These are phyloP conservation scores for Phytophthora aleatoria DNA, from an alignment of 352 stramenopile genomes.

Conservation along the genomic window DNA sequence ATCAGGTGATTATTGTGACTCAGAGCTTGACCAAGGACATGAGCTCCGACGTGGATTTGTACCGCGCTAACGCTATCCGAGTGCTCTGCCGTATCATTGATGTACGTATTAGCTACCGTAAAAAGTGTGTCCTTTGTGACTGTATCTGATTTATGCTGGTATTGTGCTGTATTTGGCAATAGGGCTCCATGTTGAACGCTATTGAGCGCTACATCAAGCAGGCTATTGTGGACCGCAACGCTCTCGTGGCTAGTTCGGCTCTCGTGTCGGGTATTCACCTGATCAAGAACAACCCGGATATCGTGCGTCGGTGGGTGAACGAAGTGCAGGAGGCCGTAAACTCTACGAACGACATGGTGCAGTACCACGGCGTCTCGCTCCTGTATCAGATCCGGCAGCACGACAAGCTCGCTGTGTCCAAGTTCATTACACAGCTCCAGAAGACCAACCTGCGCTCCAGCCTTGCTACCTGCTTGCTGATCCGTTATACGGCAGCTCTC, in stretches of 20 bases:
- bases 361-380: conserved; percentile 98
- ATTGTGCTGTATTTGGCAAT: conserved; percentile 8
- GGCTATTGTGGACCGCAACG: conserved; percentile 98
- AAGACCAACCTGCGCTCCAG: conserved; percentile 94
- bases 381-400: conserved; percentile 99
- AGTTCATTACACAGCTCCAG: conserved; percentile 92
- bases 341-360: conserved; percentile 98
- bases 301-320: conserved; percentile 96
- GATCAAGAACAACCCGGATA: conserved; percentile 93
- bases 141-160: conserved; percentile 12
- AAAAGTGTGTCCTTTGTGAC: background rate
- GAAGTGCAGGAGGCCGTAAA: conserved; percentile 97
- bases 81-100: conserved; percentile 97
- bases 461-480: conserved; percentile 96
- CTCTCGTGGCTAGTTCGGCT: conserved; percentile 95
- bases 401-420: conserved; percentile 98
- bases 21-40: conserved; percentile 99
- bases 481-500: conserved; percentile 96
- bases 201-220: conserved; percentile 99
- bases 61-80: conserved; percentile 98
- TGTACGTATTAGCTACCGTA: conserved; percentile 37
- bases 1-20: conserved; percentile 99
- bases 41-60: conserved; percentile 98
- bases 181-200: conserved; percentile 90
- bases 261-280: conserved; percentile 96